Percentiles rank a stretch among this genome's conserved stretches.
These are phyloP conservation scores for Nemania abortiva DNA, from an alignment of 2,329 filamentous ascomycete genomes.

Conservation along the genomic window DNA sequence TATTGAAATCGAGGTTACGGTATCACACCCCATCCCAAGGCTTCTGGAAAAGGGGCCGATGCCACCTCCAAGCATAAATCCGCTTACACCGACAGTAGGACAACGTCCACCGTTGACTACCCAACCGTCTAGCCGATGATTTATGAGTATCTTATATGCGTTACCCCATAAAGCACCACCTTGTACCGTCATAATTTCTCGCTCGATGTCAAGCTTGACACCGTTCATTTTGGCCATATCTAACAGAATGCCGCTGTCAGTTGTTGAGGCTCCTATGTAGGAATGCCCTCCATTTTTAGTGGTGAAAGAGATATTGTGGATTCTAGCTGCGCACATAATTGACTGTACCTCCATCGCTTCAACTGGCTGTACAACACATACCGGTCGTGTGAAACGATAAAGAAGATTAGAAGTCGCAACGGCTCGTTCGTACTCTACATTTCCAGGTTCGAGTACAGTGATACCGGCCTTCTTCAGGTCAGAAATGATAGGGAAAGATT, in stretches of 20 bases:
- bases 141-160: slow-evolving; percentile 50
- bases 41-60: slow-evolving; percentile 24
- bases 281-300: slow-evolving; percentile 12
- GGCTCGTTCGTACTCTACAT: slow-evolving; percentile 16
- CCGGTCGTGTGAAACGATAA: slow-evolving; percentile 10
- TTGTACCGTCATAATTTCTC: slow-evolving; percentile 41
- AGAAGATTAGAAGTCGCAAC: slow-evolving; percentile 20
- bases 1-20: neutral
- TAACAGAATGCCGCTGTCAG: slow-evolving; percentile 47
- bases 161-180: slow-evolving; percentile 51
- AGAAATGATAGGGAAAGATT: neutral
- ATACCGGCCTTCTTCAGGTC: neutral
- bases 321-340: neutral
- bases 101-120: slow-evolving; percentile 51
- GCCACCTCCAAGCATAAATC: slow-evolving; percentile 19
- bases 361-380: slow-evolving; percentile 14
- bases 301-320: neutral
- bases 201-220: slow-evolving; percentile 42
- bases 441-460: neutral
- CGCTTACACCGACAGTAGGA: slow-evolving; percentile 36
- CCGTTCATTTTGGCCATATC: slow-evolving; percentile 51
- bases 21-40: slow-evolving; percentile 29
- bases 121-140: slow-evolving; percentile 39
- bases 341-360: neutral
- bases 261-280: slow-evolving; percentile 42